phyloP scores from a whole-genome alignment of 2,329 filamentous ascomycete genomes.

The Fusarium virguliforme region DNA sequence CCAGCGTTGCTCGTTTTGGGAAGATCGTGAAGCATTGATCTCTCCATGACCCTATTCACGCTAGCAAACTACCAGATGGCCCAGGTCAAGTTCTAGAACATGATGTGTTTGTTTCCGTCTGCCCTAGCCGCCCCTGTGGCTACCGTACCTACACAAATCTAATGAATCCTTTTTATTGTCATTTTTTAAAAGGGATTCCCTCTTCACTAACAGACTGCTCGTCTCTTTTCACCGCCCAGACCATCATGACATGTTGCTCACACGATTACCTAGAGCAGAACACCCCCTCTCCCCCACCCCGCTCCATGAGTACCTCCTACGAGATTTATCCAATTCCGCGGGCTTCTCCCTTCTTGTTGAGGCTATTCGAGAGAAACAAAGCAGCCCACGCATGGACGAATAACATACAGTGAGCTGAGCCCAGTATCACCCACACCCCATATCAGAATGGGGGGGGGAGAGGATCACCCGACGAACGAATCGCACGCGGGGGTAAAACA shows the following conservation, averaged over 20 bases:
- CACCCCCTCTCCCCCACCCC: slow-evolving; percentile 21
- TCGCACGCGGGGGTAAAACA: slow-evolving; percentile 45
- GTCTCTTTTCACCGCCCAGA: slow-evolving; percentile 30
- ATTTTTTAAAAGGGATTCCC: not conserved
- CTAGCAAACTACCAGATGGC: not conserved
- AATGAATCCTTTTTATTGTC: not conserved
- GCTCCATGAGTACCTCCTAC: slow-evolving; percentile 4
- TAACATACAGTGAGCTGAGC: slow-evolving; percentile 5
- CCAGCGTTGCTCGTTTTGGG: slow-evolving; percentile 6
- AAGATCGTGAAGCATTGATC: slow-evolving; percentile 14
- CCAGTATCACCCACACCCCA: not conserved
- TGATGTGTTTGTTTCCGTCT: not conserved
- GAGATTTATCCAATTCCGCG: slow-evolving; percentile 1
- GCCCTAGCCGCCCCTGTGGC: not conserved
- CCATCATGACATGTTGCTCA: slow-evolving; percentile 43
- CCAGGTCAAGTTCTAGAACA: not conserved
- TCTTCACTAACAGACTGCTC: not conserved
- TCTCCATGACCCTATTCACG: slow-evolving; percentile 1
- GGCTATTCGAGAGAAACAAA: slow-evolving; percentile 4
- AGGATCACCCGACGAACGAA: slow-evolving; percentile 42
- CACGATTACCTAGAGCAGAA: slow-evolving; percentile 18
- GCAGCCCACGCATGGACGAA: not conserved
- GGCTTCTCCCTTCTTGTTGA: not conserved
- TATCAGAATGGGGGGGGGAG: not conserved
- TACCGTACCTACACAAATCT: not conserved